A percentile compares a stretch with the other conserved stretches of the same genome.
These are phyloP conservation scores for Willaertia magna DNA, from an alignment of 208 protist species.

Conservation along the genomic window DNA sequence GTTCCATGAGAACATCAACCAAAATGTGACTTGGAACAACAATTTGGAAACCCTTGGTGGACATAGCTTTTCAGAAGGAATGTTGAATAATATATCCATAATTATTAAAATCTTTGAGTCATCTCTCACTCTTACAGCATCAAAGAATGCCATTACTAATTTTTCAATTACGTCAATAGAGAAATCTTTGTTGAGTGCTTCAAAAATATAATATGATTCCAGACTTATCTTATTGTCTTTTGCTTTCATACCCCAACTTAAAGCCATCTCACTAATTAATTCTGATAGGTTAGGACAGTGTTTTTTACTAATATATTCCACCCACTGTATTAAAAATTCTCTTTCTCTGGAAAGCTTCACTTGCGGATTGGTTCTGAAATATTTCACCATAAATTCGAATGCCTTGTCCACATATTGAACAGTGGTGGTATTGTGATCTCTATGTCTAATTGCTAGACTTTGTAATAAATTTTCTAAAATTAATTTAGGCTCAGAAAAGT, in stretches of 20 bases:
- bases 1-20: background rate
- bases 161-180: background rate
- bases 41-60: background rate
- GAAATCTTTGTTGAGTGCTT: background rate
- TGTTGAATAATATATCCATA: background rate
- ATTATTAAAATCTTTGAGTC: background rate
- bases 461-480: background rate
- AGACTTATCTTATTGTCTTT: background rate
- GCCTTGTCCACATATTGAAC: background rate
- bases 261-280: background rate
- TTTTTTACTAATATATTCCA: background rate
- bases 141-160: background rate
- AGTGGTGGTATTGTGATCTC: background rate
- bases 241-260: background rate
- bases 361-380: background rate
- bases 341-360: background rate
- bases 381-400: background rate
- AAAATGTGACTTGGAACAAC: background rate
- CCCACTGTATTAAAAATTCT: background rate
- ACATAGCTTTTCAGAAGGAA: background rate
- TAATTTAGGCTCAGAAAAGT: background rate
- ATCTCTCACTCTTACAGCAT: background rate
- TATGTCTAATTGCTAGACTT: background rate
- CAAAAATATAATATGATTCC: background rate
- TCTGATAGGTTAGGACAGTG: background rate